Evolutionary conservation across 192 early-diverging fungal species (phyloP), one percentile per base, ranked within the genome.

Genomic region (Nowakowskiella sp.): DNA sequence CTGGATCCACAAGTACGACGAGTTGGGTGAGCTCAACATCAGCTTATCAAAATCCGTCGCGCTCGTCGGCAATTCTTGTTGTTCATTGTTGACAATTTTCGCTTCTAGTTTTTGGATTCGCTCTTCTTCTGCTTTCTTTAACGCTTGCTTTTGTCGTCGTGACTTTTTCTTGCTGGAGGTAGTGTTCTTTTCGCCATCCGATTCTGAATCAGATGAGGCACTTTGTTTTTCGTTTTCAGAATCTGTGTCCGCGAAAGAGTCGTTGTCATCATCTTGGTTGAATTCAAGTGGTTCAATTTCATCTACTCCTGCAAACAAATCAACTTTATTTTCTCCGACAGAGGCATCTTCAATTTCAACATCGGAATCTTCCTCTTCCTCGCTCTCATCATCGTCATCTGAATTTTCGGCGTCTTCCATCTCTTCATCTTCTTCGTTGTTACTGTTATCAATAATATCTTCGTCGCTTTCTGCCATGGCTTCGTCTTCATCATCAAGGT

Each of bases 1-100:
- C 70, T 99, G 92, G 62, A 99, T 91, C 96, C 96, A 99, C 45
- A 99, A 54, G 74, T 84, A 94, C 16, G 96, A 99, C 48, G 85
- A 89, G 73, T 94, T 90, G 42, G 96, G 96, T 7, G 90, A 94
- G 23, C 90, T 89, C 42, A 99, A 70, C 25, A 99, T 62, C 44
- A 97, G 67, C 47, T 94, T 82, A 62, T 99, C 96, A 64, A 88
- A 99, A 61, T 94, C 92, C 9, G 77, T 70, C 13, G 88, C 77
- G 2, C 78, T 68, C 65, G 88, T 82, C 25, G 89, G 90, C 22
- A 88, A 71, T 9, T 61, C 62, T 42, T 42, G 53, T 21, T 62
- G 46, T 3, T 47, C 56, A 31, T 24, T 46, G 16, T 39, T 57
- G 23, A 6, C 61, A 49, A 22, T 55, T 19, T 23, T 13, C 24